A percentile compares a stretch with the other conserved stretches of the same genome.
phyloP scores from a whole-genome alignment of 345 rosid genomes.

The Sisymbrium irio region DNA sequence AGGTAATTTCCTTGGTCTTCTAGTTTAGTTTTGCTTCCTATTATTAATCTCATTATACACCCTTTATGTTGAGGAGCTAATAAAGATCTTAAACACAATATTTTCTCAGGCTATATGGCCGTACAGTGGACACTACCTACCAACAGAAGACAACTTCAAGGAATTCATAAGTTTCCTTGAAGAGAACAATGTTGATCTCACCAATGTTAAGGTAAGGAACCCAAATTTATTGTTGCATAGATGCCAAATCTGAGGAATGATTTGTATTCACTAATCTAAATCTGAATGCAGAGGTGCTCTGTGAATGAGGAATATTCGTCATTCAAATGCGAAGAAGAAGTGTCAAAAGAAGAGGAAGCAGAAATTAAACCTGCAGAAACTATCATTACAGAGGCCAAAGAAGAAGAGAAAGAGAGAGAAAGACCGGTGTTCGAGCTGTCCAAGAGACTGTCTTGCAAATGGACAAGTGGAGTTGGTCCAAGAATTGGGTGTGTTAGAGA shows the following conservation, averaged over 20 bases:
- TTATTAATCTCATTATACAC: background rate
- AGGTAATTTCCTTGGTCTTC: constrained; percentile 32
- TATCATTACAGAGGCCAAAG: background rate
- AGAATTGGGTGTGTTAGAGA: constrained; percentile 75
- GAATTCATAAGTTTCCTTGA: constrained; percentile 53
- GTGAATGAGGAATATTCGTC: constrained; percentile 53
- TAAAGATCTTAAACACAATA: background rate
- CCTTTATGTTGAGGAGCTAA: background rate
- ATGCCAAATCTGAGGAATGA: background rate
- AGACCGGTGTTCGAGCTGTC: constrained; percentile 40
- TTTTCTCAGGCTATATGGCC: constrained; percentile 58
- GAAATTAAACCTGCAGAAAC: constrained; percentile 14
- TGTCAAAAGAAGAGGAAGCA: constrained; percentile 18
- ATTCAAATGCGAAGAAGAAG: constrained; percentile 32
- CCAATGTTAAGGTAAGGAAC: constrained; percentile 52
- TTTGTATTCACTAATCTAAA: constrained; percentile 8
- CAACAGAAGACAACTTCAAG: constrained; percentile 61
- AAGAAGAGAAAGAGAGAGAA: constrained; percentile 29
- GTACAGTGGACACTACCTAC: constrained; percentile 71
- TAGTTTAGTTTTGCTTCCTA: background rate
- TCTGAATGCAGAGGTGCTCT: constrained; percentile 45
- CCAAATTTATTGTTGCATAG: background rate
- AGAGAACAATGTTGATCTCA: constrained; percentile 56
- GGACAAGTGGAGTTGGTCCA: constrained; percentile 70
- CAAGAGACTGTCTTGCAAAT: constrained; percentile 61